A percentile compares a stretch with the other conserved stretches of the same genome.
Evolutionary conservation across 768 basidiomycete genomes (phyloP).

Genomic region (Glaciozyma antarctica): DNA sequence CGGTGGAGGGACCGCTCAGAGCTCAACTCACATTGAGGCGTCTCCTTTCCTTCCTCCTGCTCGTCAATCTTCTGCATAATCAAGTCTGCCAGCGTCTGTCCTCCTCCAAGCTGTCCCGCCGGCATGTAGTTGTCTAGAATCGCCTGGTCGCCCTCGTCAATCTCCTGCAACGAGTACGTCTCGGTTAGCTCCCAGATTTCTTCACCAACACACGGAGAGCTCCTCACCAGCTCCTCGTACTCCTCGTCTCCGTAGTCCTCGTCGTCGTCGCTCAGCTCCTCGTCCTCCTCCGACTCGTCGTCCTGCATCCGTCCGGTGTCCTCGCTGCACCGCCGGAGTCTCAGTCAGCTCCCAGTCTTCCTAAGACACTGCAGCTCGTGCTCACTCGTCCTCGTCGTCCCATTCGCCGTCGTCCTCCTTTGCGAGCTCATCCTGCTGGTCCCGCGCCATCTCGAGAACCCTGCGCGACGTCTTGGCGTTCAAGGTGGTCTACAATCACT

Average conservation of each 20-base stretch:
- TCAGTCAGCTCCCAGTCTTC: constrained; percentile 6
- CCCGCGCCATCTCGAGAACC: constrained; percentile 83
- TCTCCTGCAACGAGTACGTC: constrained; percentile 46
- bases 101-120: constrained; percentile 41
- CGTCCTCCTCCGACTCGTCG: constrained; percentile 50
- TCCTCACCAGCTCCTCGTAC: constrained; percentile 44
- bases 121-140: constrained; percentile 74
- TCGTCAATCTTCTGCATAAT: constrained; percentile 86
- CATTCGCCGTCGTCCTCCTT: constrained; percentile 23
- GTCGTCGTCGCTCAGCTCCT: constrained; percentile 46
- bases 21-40: constrained; percentile 15
- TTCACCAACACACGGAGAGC: neutral
- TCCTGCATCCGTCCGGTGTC: constrained; percentile 13
- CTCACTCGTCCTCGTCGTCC: constrained; percentile 50
- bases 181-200: constrained; percentile 30
- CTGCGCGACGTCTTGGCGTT: constrained; percentile 72
- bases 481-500: constrained; percentile 50
- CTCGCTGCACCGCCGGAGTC: neutral
- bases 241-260: constrained; percentile 54
- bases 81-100: constrained; percentile 81
- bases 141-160: constrained; percentile 80
- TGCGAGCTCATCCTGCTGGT: constrained; percentile 63
- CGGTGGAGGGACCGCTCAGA: constrained; percentile 8
- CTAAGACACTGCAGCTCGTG: constrained; percentile 12
- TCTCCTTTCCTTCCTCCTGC: constrained; percentile 47